phyloP scores from a whole-genome alignment of 148 eudicot species.

The Amaranthus palmeri region DNA sequence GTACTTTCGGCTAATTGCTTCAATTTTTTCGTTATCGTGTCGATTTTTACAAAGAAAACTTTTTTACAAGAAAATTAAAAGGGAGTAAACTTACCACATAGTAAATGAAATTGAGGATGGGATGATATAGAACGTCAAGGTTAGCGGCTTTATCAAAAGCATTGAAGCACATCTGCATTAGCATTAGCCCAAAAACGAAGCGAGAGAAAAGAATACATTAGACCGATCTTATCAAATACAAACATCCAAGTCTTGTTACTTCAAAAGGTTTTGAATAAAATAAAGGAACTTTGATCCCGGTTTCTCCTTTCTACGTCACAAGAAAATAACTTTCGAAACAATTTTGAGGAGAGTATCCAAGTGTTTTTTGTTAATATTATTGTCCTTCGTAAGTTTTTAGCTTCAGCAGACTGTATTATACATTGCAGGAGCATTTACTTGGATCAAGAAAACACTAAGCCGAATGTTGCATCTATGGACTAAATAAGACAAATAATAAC shows the following conservation, averaged over 20 bases:
- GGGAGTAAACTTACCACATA: constrained; percentile 54
- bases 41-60: background rate
- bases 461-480: background rate
- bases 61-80: background rate
- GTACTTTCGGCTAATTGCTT: background rate
- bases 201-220: background rate
- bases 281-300: background rate
- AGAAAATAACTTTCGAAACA: background rate
- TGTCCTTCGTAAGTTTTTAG: background rate
- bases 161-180: constrained; percentile 76
- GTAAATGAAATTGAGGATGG: constrained; percentile 63
- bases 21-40: background rate
- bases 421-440: background rate
- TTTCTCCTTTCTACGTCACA: background rate
- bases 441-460: constrained; percentile 5
- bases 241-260: background rate
- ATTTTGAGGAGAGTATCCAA: background rate
- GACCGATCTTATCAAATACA: background rate
- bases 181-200: background rate
- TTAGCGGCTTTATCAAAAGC: constrained; percentile 85
- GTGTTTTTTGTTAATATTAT: background rate
- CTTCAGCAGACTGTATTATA: background rate
- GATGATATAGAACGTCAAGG: constrained; percentile 85
- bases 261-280: background rate
- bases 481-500: background rate